Base-by-base conservation (phyloP, 305 asterid species). In the Solanum hybrid region DNA sequence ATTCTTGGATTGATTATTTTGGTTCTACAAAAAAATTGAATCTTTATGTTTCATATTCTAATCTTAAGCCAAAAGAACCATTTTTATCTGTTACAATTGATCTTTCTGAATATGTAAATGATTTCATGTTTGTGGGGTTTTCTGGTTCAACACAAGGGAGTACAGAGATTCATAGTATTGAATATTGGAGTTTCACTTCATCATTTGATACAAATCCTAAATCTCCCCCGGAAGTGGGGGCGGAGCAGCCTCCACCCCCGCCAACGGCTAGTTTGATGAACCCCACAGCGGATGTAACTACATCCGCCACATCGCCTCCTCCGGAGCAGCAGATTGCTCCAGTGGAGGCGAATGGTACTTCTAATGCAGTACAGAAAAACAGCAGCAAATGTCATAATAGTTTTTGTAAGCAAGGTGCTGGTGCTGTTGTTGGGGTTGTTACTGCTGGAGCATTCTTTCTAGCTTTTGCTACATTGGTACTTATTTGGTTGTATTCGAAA, bases 101-200 rank as follows among this genome's bases (percentile, higher is more conserved):
- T 92, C 93, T 97, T 38, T 86, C 86, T 36, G 94, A 93, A 29
- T 91, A 90, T 38, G 89, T 87, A 12, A 92, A 92, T 57, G 99
- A 96, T 87, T 93, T 93, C 51, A 92, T 93, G 93, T 97, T 91
- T 36, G 98, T 96, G 65, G 99, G 99, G 33, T 95, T 97, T 91
- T 91, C 97, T 51, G 99, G 97, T 88, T 96, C 99, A 34, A 96
- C 99, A 90, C 98, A 96, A 94, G 99, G 99, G 34, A 97, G 99
- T 82, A 97, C 99, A 0, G 99, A 97, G 92, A 89, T 91, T 31
- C 99, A 97, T 90, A 90, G 92, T 80, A 92, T 97, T 37, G 96
- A 95, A 75, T 97, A 96, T 97, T 97, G 99, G 99, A 96, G 97
- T 91, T 97, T 97, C 91, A 91, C 91, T 84, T 95, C 98, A 4